Evolutionary conservation across 2,329 filamentous ascomycete genomes (phyloP), one percentile per base, ranked within the genome.

Genomic region (Nannizzia gypsea): DNA sequence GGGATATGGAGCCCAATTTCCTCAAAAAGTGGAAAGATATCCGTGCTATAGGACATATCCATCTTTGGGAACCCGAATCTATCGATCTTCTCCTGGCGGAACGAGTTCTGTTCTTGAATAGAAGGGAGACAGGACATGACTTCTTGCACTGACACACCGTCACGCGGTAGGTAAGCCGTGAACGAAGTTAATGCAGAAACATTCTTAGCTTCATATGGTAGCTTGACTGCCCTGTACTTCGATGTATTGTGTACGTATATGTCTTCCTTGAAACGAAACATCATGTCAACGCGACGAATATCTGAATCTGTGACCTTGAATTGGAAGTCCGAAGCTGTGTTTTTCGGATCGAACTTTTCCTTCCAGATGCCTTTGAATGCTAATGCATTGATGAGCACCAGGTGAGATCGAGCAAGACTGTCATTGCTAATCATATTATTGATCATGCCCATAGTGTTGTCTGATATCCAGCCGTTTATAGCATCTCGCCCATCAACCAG

Each of bases 341-440:
- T 13, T 15, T 42, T n/a, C 20, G 13, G 36, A 31, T 46, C 13
- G 28, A 58, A 58, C 24, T 42, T 9, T n/a, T 58, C 40, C n/a
- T 44, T 46, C 56, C 56, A 58, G n/a, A 15, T 42, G 15, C 56
- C 56, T 22, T 58, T 58, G 56, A 15, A 58, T 24, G 56, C n/a
- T 34, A 58, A 34, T 6, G 36, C 40, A 15, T 44, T 58, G 22
- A 58, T 8, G 13, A 58, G 56, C 4, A 58, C 40, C 26, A 58
- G n/a, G 22, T 58, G 56, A 11, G 38, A 42, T 6, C 28, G n/a
- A 6, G 38, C 17, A 58, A 58, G 6, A 8, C n/a, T 42, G 9
- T 40, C 40, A 8, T n/a, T 20, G 17, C 8, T n/a, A 22, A 58
- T 31, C 36, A 58, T 46, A 20, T 58, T n/a, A 2, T n/a, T 13